These are phyloP conservation scores for Spirogloea muscicola DNA, from an alignment of 139 green algal species.

Conservation along the genomic window DNA sequence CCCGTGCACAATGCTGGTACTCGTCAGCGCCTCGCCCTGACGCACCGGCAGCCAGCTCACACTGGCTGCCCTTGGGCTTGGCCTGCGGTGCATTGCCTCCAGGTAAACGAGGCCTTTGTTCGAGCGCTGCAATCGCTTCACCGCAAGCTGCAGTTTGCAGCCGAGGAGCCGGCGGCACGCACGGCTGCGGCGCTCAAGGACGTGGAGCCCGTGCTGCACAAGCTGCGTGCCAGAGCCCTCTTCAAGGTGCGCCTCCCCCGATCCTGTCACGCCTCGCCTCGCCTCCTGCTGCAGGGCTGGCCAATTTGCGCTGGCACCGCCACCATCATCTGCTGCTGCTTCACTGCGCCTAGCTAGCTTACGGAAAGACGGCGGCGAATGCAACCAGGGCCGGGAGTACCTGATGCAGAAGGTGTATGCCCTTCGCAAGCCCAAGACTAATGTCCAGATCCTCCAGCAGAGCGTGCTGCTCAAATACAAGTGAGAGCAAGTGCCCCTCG, in stretches of 20 bases:
- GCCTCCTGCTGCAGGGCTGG: background rate
- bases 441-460: slow-evolving; percentile 92
- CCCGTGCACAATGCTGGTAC: too few relatives aligned
- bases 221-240: slow-evolving; percentile 75
- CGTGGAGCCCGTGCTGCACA: slow-evolving; percentile 82
- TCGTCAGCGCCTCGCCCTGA: too few relatives aligned
- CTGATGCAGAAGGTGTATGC: slow-evolving; percentile 73
- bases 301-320: background rate
- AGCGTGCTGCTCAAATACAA: slow-evolving; percentile 83
- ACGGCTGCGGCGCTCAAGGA: slow-evolving; percentile 61
- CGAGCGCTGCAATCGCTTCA: slow-evolving; percentile 64
- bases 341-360: background rate
- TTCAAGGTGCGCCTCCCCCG: slow-evolving; percentile 40
- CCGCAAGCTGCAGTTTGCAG: slow-evolving; percentile 72
- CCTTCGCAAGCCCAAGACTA: slow-evolving; percentile 88
- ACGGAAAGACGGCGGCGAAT: background rate
- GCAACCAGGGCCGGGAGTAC: slow-evolving; percentile 74
- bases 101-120: slow-evolving; percentile 71
- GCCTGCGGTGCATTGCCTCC: too few relatives aligned
- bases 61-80: too few relatives aligned
- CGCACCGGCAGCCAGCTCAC: too few relatives aligned
- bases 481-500: slow-evolving; percentile 57
- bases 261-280: background rate
- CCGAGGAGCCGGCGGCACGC: slow-evolving; percentile 44
- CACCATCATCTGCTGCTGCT: background rate